Base-by-base conservation (phyloP, 2,329 filamentous ascomycete genomes). In the Fulvia fulva region DNA sequence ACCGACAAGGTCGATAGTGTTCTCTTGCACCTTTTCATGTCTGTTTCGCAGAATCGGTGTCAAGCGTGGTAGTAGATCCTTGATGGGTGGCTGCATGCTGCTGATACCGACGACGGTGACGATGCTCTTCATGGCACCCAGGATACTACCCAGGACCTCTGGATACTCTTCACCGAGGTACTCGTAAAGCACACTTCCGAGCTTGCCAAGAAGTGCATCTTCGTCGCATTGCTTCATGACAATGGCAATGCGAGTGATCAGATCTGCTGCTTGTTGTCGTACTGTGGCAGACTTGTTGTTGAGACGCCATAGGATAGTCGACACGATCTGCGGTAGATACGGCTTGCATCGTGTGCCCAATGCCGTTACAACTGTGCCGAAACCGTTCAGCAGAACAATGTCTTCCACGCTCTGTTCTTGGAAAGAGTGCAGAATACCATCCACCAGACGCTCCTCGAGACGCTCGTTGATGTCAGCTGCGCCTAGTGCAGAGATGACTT, bases 191-290 rank as follows among this genome's bases (percentile, higher is more conserved):
- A 97, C 92, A 56, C 96, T 83, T 67, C 93, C 91, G 34, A 99
- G 86, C 76, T 97, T 97, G 68, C 91, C 91, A 87, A 99, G 94
- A 53, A 97, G 82, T 1, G 89, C 89, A 74, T 99, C 94, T 74
- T 99, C 93, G 52, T 91, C 92, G 71, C 94, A 99, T 76, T 97
- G 92, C 78, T 95, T 95, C 92, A 99, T 97, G 52, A 97, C 93
- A 82, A 97, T 93, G 5, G 94, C 94, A 69, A 99, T 96, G 22
- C 94, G 90, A 8, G 92, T 96, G 66, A 99, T 95, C 47, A 99
- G 83, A 74, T 99, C 94, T 5, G 94, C 94, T 1, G 94, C 92
- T 76, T 99, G 94, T 74, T 99, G 94, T 65, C 94, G 89, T 37
- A 99, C 94, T 1, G 93, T 96, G 7, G 94, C 89, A 4, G 91